Evolutionary conservation across 345 rosid species (phyloP).

Genomic region (Citrus trifoliata): DNA sequence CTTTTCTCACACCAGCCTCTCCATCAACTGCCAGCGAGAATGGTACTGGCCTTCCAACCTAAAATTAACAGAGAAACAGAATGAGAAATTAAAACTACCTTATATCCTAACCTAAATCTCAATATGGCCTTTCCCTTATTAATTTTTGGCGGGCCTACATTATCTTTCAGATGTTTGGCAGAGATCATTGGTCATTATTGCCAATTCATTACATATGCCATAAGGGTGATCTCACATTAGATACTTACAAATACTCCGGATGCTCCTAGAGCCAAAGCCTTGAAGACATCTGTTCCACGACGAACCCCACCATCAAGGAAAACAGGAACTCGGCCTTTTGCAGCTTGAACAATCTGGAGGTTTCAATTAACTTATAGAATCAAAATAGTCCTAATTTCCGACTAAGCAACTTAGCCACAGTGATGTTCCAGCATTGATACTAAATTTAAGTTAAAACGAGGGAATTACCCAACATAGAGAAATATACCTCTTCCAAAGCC

Average conservation of each 20-base stretch:
- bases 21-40: constrained; percentile 86
- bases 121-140: neutral
- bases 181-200: neutral
- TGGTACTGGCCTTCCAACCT: constrained; percentile 91
- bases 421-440: neutral
- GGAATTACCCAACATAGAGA: neutral
- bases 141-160: neutral
- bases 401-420: neutral
- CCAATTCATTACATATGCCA: neutral
- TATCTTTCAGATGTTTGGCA: neutral
- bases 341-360: constrained; percentile 81
- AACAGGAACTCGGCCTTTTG: constrained; percentile 79
- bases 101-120: no score
- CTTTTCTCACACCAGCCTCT: constrained; percentile 69
- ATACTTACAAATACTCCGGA: constrained; percentile 86
- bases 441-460: neutral
- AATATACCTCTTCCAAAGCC: constrained; percentile 82
- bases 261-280: constrained; percentile 96
- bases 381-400: neutral
- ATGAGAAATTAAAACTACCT: neutral
- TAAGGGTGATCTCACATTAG: neutral
- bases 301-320: constrained; percentile 96
- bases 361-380: constrained; percentile 1
- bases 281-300: constrained; percentile 97
- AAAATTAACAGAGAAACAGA: constrained; percentile 1